Evolutionary conservation across 2,329 filamentous ascomycete genomes (phyloP).

Genomic region (Pseudogymnoascus sp.): DNA sequence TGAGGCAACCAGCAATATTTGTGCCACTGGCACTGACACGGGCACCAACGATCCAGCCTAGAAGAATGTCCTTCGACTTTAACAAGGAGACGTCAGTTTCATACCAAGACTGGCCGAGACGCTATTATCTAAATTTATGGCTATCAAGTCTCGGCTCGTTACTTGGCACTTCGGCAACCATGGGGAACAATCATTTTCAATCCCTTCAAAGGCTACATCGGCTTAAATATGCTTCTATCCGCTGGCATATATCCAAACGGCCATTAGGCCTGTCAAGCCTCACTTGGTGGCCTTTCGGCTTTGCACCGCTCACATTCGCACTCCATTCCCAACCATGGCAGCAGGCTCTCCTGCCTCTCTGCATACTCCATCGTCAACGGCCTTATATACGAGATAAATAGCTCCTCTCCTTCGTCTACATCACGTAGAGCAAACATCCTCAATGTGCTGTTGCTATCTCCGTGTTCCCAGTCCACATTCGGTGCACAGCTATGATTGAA

Average conservation of each 20-base stretch:
- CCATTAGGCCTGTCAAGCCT: not conserved
- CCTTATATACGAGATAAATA: conserved; percentile 24
- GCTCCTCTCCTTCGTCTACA: conserved; percentile 21
- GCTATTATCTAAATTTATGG: conserved; percentile 1
- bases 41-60: not conserved
- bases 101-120: not conserved
- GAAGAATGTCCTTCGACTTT: not conserved
- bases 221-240: not conserved
- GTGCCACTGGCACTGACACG: not conserved
- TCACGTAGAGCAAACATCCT: conserved; percentile 22
- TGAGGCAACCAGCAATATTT: not conserved
- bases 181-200: not conserved
- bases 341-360: conserved; percentile 11
- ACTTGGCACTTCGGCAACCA: not conserved
- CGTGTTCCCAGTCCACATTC: conserved; percentile 26
- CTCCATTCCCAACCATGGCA: conserved; percentile 17
- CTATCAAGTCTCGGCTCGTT: not conserved
- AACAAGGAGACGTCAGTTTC: not conserved
- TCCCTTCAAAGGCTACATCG: not conserved
- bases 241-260: not conserved
- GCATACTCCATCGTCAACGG: conserved; percentile 7
- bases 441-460: conserved; percentile 20
- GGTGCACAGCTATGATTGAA: conserved; percentile 30
- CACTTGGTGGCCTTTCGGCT: not conserved
- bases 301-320: conserved; percentile 9